Conservation (phyloP, 441 rosid genomes). For the Manihot esculenta region DNA sequence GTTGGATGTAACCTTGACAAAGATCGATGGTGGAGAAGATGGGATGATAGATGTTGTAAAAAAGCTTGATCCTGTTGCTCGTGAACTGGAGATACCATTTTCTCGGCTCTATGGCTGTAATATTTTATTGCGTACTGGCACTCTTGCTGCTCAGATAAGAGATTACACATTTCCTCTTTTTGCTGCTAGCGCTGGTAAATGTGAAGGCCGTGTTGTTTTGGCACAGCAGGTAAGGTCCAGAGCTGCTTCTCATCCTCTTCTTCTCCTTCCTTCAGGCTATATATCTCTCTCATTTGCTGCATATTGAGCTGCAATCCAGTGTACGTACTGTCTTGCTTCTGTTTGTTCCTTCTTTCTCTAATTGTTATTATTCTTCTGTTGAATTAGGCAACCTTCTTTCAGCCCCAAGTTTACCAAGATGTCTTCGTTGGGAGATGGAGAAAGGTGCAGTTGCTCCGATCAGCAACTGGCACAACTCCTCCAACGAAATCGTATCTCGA, state of each 20-base stretch:
- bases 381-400: slow-evolving; percentile 91
- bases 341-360: slow-evolving; percentile 1
- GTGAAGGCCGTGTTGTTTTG: slow-evolving; percentile 86
- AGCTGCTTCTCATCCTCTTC: slow-evolving; percentile 6
- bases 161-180: slow-evolving; percentile 88
- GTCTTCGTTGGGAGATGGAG: slow-evolving; percentile 98
- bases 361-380: slow-evolving; percentile 27
- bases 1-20: slow-evolving; percentile 74
- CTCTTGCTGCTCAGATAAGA: slow-evolving; percentile 68
- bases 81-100: slow-evolving; percentile 82
- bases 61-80: slow-evolving; percentile 88
- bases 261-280: slow-evolving; percentile 12
- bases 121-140: slow-evolving; percentile 58
- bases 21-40: slow-evolving; percentile 82
- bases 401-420: slow-evolving; percentile 92
- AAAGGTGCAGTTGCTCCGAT: slow-evolving; percentile 90
- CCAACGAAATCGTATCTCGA: slow-evolving; percentile 88
- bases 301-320: background rate
- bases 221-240: slow-evolving; percentile 87
- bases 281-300: no score
- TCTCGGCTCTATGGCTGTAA: slow-evolving; percentile 91
- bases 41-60: slow-evolving; percentile 88
- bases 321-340: slow-evolving; percentile 4
- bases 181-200: slow-evolving; percentile 77
- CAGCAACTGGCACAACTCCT: slow-evolving; percentile 97